Base-by-base conservation (phyloP, 192 early-diverging fungal genomes). In the Entomortierella chlamydospora region DNA sequence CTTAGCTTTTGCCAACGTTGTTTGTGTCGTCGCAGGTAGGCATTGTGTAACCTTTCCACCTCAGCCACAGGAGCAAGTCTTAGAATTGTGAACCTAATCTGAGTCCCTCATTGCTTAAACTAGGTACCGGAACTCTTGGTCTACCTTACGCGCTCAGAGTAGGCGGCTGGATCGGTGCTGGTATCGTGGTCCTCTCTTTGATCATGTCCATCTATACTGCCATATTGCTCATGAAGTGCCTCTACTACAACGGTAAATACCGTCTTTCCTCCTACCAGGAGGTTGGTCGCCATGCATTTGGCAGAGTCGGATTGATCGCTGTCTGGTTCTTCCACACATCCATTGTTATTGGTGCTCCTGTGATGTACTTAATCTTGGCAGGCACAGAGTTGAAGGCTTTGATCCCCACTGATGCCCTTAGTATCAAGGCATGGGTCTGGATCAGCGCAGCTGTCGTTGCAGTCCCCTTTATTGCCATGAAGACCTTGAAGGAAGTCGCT, bases 401-500 rank as follows among this genome's bases (percentile, higher is more conserved):
- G 9, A 84, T 87, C 11, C 77, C 81, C 5, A 78, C 71, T 52
- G 77, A 61, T 17, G 61, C 45, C 20, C 82, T 64, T 4, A 82
- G 68, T 62, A 54, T 57, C 28, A 84, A 85, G 43, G 70, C 72
- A 41, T 95, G 93, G 92, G 94, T 90, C 28, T 86, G 84, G 34
- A 85, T 91, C 37, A 87, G 83, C 17, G 87, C 88, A 18, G 47
- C 82, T 4, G 37, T 92, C 7, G 83, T 95, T 31, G 87, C 88
- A 79, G 58, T 91, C n/a, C 94, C 93, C 4, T 91, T 95, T 73
- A 82, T 96, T 17, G 57, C 86, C 37, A 91, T 92, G 49, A 92
- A 91, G 72, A 87, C 92, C 59, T 82, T 95, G 71, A 93, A 93
- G 67, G 95, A 96, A 65, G 89, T 94, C 22, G 91, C 91, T 62